These are phyloP conservation scores for Excoecaria agallocha DNA, from an alignment of 345 rosid genomes.

Conservation along the genomic window DNA sequence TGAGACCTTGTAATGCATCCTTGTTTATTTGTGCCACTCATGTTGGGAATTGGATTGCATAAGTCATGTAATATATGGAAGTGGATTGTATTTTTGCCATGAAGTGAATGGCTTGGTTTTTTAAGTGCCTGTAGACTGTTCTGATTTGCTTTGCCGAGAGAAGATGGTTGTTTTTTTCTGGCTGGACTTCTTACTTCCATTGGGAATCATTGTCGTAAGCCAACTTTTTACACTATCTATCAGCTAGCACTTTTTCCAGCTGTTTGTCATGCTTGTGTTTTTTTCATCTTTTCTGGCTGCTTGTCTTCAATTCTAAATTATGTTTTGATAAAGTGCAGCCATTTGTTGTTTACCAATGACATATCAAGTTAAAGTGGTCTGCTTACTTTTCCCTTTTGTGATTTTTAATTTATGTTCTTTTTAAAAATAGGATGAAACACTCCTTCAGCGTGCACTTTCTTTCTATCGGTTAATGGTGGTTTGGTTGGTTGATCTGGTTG, in stretches of 20 bases:
- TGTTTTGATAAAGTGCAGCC: not conserved
- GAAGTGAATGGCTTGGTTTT: not conserved
- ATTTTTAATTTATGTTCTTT: constrained; percentile 2
- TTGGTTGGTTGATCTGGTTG: constrained; percentile 87
- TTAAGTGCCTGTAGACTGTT: not conserved
- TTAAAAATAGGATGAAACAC: constrained; percentile 59
- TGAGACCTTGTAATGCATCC: not conserved
- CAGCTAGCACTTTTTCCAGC: not conserved
- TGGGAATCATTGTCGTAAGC: not conserved
- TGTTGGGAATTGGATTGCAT: not conserved
- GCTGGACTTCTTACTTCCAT: not conserved
- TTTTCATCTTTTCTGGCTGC: not conserved
- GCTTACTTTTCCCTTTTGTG: not conserved
- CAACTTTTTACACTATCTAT: not conserved
- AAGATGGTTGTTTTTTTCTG: not conserved
- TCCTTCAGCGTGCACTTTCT: constrained; percentile 79
- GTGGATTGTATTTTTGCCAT: not conserved
- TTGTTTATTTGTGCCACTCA: constrained; percentile 9
- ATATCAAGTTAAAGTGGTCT: not conserved
- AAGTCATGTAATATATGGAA: constrained; percentile 2
- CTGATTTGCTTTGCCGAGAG: not conserved
- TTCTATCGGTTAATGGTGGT: constrained; percentile 84
- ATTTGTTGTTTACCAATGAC: not conserved
- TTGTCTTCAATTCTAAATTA: not conserved
- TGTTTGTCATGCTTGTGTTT: not conserved